Conservation (phyloP, 1,139 yeast species). For the Candida sanyaensis region DNA sequence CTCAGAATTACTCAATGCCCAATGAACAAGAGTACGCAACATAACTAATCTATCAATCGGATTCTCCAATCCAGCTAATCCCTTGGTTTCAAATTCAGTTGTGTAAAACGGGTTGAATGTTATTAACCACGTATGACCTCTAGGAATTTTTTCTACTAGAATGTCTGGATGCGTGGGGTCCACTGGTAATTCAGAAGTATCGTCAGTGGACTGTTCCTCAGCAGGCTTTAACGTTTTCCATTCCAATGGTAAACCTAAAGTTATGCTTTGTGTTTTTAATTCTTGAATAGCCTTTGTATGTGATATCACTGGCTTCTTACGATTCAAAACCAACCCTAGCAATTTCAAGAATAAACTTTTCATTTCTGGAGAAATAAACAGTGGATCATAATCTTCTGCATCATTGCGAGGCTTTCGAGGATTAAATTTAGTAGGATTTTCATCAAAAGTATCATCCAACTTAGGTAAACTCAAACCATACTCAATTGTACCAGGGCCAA, state of each 20-base stretch:
- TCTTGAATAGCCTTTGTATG: constrained; percentile 40
- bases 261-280: constrained; percentile 33
- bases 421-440: neutral
- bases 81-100: constrained; percentile 42
- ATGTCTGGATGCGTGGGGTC: constrained; percentile 44
- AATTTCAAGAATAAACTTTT: constrained; percentile 35
- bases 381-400: constrained; percentile 16
- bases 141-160: constrained; percentile 23
- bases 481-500: constrained; percentile 53
- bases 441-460: constrained; percentile 8
- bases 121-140: constrained; percentile 6
- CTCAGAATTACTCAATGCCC: constrained; percentile 51
- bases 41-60: constrained; percentile 51
- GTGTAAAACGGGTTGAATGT: constrained; percentile 34
- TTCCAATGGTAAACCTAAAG: constrained; percentile 47
- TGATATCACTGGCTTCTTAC: constrained; percentile 37
- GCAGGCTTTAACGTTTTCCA: constrained; percentile 34
- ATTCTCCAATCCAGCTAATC: constrained; percentile 41
- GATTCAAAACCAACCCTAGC: constrained; percentile 40
- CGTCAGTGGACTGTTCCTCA: constrained; percentile 19
- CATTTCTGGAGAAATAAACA: constrained; percentile 34
- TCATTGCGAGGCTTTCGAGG: constrained; percentile 6
- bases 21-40: constrained; percentile 47
- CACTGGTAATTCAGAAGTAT: constrained; percentile 23
- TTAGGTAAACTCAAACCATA: constrained; percentile 45